Percentiles rank a stretch among this genome's conserved stretches.
These are phyloP conservation scores for Crithidia brevicula DNA, from an alignment of 208 protist species.

Conservation along the genomic window DNA sequence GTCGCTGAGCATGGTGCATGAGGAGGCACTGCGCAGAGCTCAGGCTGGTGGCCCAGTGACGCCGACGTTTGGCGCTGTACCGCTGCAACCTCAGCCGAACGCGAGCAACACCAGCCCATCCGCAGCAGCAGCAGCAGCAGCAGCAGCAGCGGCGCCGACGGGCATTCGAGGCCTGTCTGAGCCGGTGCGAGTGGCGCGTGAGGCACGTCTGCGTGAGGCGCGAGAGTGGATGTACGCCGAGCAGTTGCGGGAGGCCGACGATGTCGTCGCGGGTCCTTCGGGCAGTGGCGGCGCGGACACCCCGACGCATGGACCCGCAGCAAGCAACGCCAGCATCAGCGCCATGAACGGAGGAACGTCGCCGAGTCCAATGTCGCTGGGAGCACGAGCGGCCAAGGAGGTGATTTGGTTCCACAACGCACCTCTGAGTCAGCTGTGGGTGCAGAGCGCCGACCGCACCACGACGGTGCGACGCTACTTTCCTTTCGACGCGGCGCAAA, in stretches of 20 bases:
- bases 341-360: neutral
- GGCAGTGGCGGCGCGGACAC: neutral
- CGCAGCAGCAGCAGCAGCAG: neutral
- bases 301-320: neutral
- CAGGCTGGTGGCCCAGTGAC: neutral
- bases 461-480: slow-evolving; percentile 43
- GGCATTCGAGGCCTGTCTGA: neutral
- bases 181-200: slow-evolving; percentile 18
- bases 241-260: slow-evolving; percentile 10
- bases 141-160: neutral
- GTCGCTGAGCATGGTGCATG: slow-evolving; percentile 49
- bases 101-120: neutral
- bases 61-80: too few species aligned
- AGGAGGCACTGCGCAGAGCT: slow-evolving; percentile 37
- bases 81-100: neutral
- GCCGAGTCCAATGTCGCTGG: neutral
- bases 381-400: slow-evolving; percentile 27
- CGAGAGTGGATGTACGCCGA: slow-evolving; percentile 22
- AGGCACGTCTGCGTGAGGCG: slow-evolving; percentile 27
- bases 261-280: neutral
- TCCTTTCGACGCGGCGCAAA: slow-evolving; percentile 54
- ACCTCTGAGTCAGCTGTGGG: slow-evolving; percentile 39
- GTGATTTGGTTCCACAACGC: slow-evolving; percentile 37
- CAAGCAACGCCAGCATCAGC: neutral
- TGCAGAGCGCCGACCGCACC: slow-evolving; percentile 32